Conservation (phyloP, 2,329 filamentous ascomycete genomes). For the Chalaropsis thielavioides region DNA sequence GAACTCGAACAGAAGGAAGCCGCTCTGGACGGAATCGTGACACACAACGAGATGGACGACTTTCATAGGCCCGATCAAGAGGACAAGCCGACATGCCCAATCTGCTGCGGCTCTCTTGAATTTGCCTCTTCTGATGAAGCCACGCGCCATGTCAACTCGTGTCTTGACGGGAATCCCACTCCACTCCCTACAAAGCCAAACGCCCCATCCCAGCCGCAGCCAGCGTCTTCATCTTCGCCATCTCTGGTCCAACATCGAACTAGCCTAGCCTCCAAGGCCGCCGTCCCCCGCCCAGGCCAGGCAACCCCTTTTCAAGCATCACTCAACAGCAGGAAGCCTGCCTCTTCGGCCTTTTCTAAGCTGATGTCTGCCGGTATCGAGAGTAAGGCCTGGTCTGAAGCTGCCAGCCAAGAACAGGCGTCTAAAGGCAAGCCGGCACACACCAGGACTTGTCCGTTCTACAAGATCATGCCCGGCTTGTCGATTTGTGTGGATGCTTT, state of each 20-base stretch:
- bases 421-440: constrained; percentile 76
- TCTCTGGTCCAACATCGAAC: constrained; percentile 28
- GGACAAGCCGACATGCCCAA: constrained; percentile 17
- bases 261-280: constrained; percentile 51
- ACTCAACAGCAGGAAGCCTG: constrained; percentile 22
- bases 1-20: constrained; percentile 56
- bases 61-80: constrained; percentile 25
- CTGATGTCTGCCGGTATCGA: constrained; percentile 89
- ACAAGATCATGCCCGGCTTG: constrained; percentile 92
- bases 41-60: constrained; percentile 25
- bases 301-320: constrained; percentile 52
- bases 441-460: constrained; percentile 87
- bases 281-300: constrained; percentile 64
- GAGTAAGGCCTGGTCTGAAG: constrained; percentile 75
- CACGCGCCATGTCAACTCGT: constrained; percentile 79
- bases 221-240: background rate
- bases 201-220: background rate
- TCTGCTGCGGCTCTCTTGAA: constrained; percentile 13
- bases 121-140: constrained; percentile 42
- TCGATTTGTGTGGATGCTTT: constrained; percentile 93
- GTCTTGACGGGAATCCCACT: constrained; percentile 67
- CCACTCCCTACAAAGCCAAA: constrained; percentile 31
- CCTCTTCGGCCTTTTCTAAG: constrained; percentile 69
- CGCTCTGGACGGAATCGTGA: constrained; percentile 34
- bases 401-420: constrained; percentile 63